phyloP scores from a whole-genome alignment of 352 stramenopile genomes.

The Phytophthora hibernalis region DNA sequence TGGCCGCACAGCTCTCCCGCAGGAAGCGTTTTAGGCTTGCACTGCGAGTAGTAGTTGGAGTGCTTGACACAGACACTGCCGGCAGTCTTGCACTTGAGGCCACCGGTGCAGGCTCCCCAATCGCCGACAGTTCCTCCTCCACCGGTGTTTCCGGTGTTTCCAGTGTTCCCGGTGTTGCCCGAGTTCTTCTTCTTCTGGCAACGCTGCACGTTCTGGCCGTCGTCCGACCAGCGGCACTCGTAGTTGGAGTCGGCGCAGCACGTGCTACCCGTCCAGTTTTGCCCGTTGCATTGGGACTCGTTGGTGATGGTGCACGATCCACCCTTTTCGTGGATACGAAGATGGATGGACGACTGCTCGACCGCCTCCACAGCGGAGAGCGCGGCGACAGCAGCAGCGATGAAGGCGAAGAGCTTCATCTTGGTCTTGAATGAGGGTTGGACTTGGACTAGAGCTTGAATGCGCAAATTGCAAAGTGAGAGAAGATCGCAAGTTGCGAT shows the following conservation, averaged over 20 bases:
- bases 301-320: constrained; percentile 37
- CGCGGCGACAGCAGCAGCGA: not conserved
- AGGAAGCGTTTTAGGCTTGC: constrained; percentile 30
- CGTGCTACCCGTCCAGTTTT: constrained; percentile 45
- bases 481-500: not conserved
- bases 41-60: constrained; percentile 45
- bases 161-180: constrained; percentile 13
- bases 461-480: not conserved
- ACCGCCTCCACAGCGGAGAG: constrained; percentile 5
- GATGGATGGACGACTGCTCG: constrained; percentile 17
- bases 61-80: constrained; percentile 32
- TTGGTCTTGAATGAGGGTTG: not conserved
- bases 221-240: constrained; percentile 43
- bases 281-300: constrained; percentile 43
- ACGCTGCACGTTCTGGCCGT: constrained; percentile 40
- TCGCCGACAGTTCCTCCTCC: constrained; percentile 13
- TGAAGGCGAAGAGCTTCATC: constrained; percentile 24
- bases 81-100: constrained; percentile 13
- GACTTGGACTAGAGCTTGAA: not conserved
- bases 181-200: constrained; percentile 33
- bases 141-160: constrained; percentile 7
- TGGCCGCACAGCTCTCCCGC: constrained; percentile 41
- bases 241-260: constrained; percentile 46
- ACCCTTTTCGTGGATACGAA: constrained; percentile 17
- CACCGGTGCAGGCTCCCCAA: constrained; percentile 32